These are phyloP conservation scores for Trichoderma guizhouense DNA, from an alignment of 2,329 filamentous ascomycete species.

Conservation along the genomic window DNA sequence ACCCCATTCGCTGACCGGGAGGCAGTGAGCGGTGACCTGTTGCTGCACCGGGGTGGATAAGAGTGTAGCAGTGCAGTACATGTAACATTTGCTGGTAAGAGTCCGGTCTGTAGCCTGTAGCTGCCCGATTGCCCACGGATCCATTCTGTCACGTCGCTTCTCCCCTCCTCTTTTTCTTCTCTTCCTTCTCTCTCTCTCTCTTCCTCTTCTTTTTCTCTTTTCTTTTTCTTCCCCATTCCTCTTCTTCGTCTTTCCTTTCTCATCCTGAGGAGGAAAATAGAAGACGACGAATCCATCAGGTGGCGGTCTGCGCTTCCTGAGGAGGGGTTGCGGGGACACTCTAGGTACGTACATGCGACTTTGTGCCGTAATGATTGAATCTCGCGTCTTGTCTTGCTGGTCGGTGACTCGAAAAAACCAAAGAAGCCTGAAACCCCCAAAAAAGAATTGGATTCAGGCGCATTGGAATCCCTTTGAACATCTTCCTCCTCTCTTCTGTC, in stretches of 20 bases:
- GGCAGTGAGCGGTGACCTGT: background rate
- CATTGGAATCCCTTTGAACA: background rate
- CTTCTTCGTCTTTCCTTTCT: background rate
- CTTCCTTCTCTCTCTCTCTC: background rate
- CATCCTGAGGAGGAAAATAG: background rate
- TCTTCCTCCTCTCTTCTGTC: background rate
- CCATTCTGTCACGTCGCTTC: background rate
- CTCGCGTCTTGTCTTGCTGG: background rate
- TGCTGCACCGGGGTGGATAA: conserved; percentile 2
- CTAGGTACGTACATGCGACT: background rate
- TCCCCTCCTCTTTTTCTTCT: background rate
- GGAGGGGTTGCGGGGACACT: background rate
- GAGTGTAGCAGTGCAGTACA: background rate
- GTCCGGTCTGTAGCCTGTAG: background rate
- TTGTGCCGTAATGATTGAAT: background rate
- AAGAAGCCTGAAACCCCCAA: background rate
- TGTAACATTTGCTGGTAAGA: background rate
- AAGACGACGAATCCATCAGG: background rate
- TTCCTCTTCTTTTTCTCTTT: background rate
- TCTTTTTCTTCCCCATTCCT: background rate
- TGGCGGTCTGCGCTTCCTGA: background rate
- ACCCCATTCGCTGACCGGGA: background rate
- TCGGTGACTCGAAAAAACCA: background rate
- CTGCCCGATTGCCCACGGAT: conserved; percentile 9
- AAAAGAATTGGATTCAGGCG: background rate